phyloP scores from a whole-genome alignment of 148 eudicot genomes.

The Vaccinium vitisidaea region DNA sequence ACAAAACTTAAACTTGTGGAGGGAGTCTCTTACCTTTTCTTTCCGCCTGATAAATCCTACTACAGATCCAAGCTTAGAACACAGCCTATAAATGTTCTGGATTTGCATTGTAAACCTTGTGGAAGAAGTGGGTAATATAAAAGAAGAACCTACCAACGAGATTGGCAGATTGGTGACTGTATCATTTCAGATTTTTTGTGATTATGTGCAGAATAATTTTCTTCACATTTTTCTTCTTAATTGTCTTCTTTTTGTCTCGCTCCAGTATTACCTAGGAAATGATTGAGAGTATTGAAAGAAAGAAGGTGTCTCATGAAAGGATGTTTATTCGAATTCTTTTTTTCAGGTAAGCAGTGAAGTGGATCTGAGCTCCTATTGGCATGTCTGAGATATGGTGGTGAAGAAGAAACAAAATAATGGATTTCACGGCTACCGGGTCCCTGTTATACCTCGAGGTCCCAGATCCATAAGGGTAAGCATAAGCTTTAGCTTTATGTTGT shows the following conservation, averaged over 20 bases:
- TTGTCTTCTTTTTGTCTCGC: constrained; percentile 6
- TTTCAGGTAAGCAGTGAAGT: constrained; percentile 7
- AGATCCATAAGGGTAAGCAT: constrained; percentile 80
- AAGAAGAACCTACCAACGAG: not conserved
- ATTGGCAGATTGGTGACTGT: not conserved
- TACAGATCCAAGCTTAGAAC: not conserved
- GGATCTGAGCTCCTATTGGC: constrained; percentile 32
- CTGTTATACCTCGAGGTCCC: constrained; percentile 78
- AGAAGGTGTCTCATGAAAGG: not conserved
- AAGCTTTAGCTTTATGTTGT: not conserved
- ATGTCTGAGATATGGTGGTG: constrained; percentile 76
- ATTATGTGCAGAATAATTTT: not conserved
- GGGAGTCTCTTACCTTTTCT: not conserved
- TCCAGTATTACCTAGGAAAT: not conserved
- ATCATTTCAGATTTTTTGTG: not conserved
- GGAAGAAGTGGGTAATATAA: not conserved
- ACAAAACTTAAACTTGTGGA: too few species aligned
- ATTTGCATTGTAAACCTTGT: not conserved
- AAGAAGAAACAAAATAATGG: constrained; percentile 65
- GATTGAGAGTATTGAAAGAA: not conserved
- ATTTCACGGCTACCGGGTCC: constrained; percentile 49
- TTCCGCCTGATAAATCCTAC: not conserved
- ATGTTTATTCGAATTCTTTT: not conserved
- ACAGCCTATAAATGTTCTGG: not conserved
- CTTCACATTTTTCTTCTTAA: not conserved